A percentile compares a stretch with the other conserved stretches of the same genome.
These are phyloP conservation scores for Tricholoma flavovirens DNA, from an alignment of 768 basidiomycete genomes.

Conservation along the genomic window DNA sequence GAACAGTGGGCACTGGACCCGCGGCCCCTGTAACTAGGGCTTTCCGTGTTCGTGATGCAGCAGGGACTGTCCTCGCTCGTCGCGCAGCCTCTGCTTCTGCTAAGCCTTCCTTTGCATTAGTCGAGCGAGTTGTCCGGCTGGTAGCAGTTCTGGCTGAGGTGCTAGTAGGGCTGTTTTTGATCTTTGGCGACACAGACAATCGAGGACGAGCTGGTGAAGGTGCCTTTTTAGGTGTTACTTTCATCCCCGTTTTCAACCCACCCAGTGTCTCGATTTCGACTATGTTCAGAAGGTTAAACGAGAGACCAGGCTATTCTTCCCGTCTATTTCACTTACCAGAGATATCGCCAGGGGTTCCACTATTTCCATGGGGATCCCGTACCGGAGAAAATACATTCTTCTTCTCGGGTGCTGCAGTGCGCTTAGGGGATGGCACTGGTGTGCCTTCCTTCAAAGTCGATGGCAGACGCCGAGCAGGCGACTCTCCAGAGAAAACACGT, in stretches of 20 bases:
- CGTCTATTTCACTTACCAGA: constrained; percentile 21
- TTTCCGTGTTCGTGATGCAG: constrained; percentile 19
- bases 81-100: constrained; percentile 15
- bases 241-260: constrained; percentile 4
- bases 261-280: constrained; percentile 20
- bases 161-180: constrained; percentile 2
- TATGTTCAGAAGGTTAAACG: constrained; percentile 4
- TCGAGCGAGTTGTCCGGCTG: constrained; percentile 1
- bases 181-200: constrained; percentile 10
- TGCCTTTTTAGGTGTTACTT: constrained; percentile 8
- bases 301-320: neutral
- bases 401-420: constrained; percentile 7
- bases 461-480: constrained; percentile 20
- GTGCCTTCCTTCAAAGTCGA: constrained; percentile 16
- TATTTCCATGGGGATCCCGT: constrained; percentile 35
- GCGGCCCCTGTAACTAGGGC: constrained; percentile 10
- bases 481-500: constrained; percentile 11
- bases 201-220: constrained; percentile 4
- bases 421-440: constrained; percentile 5
- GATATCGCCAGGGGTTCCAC: constrained; percentile 20
- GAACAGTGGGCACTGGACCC: constrained; percentile 1
- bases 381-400: constrained; percentile 35
- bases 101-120: neutral
- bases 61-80: constrained; percentile 24
- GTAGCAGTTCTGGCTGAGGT: constrained; percentile 7